Evolutionary conservation across 305 asterid genomes (phyloP), one percentile per base, ranked within the genome.

Genomic region (Solanum chacoense): DNA sequence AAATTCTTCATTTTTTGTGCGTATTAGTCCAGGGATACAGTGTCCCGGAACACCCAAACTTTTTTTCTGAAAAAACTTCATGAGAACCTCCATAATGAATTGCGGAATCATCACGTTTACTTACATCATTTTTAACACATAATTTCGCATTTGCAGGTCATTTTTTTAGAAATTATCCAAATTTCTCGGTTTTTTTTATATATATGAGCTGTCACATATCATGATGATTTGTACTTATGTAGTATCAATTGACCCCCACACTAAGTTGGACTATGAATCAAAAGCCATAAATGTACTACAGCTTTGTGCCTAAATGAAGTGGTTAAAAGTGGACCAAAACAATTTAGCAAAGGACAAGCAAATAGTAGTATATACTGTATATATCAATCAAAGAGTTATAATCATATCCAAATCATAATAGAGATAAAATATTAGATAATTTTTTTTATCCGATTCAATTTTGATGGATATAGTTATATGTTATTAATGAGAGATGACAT

Each of bases 281-380:
- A 76, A 76, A 22, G 50, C 50, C 29, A 34, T 76, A 76, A 76
- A 20, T 76, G 29, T 35, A 34, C n/a, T 35, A 76, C 83, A 76
- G 11, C 83, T 76, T 76, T 76, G 83, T 76, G 83, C 83, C 83
- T 76, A 76, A 32, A 74, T 74, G 80, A 31, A 74, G 80, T 32
- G 38, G 3, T 11, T 16, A 32, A 76, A 22, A 35, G 50, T 76
- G 38, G 83, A 35, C 83, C 83, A 35, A 76, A 22, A 76, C 16
- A 76, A 76, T 35, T 76, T 14, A 20, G 31, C 22, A 34, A 55
- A 75, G 42, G 45, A 34, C 81, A 34, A 75, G 7, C 12, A 75
- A 75, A 75, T 34, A 75, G 42, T 75, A 20, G 0, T 16, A 72
- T 67, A 40, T 40, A 40, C 50, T 1, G 50, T 40, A 40, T 40